Percentiles rank a stretch among this genome's conserved stretches.
phyloP scores from a whole-genome alignment of 2,329 filamentous ascomycete genomes.

The Ceratocystiopsis minuta region DNA sequence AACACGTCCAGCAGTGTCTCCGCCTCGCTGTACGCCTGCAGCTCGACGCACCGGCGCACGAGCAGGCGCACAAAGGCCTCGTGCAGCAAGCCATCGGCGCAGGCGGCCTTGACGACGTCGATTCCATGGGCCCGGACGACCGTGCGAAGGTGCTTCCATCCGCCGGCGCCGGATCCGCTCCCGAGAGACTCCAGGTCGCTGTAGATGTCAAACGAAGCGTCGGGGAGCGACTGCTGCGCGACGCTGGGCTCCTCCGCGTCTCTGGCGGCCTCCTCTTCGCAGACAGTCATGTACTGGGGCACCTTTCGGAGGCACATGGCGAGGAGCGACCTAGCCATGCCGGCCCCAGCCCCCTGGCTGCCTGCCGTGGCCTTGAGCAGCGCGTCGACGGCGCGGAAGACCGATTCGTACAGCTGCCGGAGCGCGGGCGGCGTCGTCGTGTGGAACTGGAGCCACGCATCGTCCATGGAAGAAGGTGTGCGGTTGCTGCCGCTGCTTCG shows the following conservation, averaged over 20 bases:
- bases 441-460: constrained; percentile 19
- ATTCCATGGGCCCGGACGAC: constrained; percentile 30
- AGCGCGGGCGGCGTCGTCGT: constrained; percentile 12
- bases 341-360: background rate
- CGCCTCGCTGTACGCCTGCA: constrained; percentile 21
- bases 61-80: constrained; percentile 22
- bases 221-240: constrained; percentile 17
- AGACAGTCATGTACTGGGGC: constrained; percentile 26
- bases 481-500: background rate
- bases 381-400: constrained; percentile 26
- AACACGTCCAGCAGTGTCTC: constrained; percentile 22
- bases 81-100: constrained; percentile 23
- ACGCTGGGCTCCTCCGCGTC: constrained; percentile 22
- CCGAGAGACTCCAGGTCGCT: constrained; percentile 28
- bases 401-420: constrained; percentile 24
- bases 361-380: constrained; percentile 23
- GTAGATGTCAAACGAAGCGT: constrained; percentile 25
- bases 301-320: constrained; percentile 30
- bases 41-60: constrained; percentile 22
- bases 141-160: constrained; percentile 27
- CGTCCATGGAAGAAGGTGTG: constrained; percentile 13
- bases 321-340: constrained; percentile 21
- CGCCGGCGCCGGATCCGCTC: constrained; percentile 15
- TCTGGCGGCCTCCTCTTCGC: constrained; percentile 23
- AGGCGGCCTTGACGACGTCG: constrained; percentile 23